Evolutionary conservation across 495 filamentous ascomycete species (phyloP).

Genomic region (Trichocladium uniseriatum): DNA sequence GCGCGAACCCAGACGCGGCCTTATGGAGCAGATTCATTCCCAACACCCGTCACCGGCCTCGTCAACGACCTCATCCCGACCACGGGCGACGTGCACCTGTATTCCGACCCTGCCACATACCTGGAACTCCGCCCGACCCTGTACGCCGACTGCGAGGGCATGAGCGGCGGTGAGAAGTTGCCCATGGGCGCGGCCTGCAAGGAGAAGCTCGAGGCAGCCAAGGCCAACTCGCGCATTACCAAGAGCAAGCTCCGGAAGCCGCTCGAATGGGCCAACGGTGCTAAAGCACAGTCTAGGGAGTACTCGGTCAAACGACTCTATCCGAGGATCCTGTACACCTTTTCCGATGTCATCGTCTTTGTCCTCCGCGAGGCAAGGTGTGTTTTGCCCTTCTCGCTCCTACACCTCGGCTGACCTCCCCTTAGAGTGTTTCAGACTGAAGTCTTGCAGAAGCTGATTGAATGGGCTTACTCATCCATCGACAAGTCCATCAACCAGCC

Average conservation of each 20-base stretch:
- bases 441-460: conserved; percentile 36
- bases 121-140: conserved; percentile 37
- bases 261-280: conserved; percentile 33
- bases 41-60: conserved; percentile 28
- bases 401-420: not conserved
- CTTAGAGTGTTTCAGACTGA: conserved; percentile 27
- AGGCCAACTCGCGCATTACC: not conserved
- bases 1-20: not conserved
- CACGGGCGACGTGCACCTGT: conserved; percentile 56
- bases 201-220: not conserved
- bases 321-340: conserved; percentile 47
- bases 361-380: conserved; percentile 39
- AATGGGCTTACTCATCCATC: conserved; percentile 34
- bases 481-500: conserved; percentile 50
- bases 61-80: conserved; percentile 42
- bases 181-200: conserved; percentile 22
- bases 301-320: conserved; percentile 41
- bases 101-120: conserved; percentile 47
- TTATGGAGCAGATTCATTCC: conserved; percentile 13
- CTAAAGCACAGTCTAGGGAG: conserved; percentile 32
- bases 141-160: conserved; percentile 50
- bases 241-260: not conserved
- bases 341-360: conserved; percentile 47
- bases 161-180: conserved; percentile 40
- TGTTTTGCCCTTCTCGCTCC: not conserved